Base-by-base conservation (phyloP, 768 basidiomycete genomes). In the Rhizopogon roseolus region DNA sequence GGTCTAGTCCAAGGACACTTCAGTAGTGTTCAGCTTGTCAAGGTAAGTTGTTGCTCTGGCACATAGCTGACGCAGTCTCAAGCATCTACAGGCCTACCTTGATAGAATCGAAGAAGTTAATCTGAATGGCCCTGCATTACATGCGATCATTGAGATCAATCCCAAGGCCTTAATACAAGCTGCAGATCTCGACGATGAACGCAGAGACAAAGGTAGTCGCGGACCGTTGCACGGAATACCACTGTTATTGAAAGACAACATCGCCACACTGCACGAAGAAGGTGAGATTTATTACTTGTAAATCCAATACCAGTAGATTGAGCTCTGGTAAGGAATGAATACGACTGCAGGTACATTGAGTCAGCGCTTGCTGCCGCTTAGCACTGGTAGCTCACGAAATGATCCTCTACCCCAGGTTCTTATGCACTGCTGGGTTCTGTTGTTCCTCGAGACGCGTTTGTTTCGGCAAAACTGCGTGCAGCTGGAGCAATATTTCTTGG, bases 21-120 rank as follows among this genome's bases (percentile, higher is more conserved):
- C 51, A 70, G 67, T 2, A 71, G 71, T 45, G 72, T 72, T 14
- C 68, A 73, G 48, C 62, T 73, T 17, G 69, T 73, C 14, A 68
- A 67, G 59, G 71, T 64, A 27, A 34, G 54, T 19, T 19, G 11
- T 14, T 19, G 2, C 25, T 5, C 36, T 2, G n/a, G 2, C 13
- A 32, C 29, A 46, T 4, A 34, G 13, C 13, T 9, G 11, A 46
- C 9, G 17, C 17, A 19, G n/a, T n/a, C 38, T 39, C 14, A 19
- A 19, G 19, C 45, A 22, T 7, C 19, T 3, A 13, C 17, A 86
- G 85, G 82, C 83, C 2, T 87, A 87, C 63, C 72, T 86, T 57
- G 78, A 79, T 9, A 75, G 86, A 2, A 86, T 86, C 25, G 80
- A 85, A 4, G 80, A 87, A 61, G 85, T 88, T n/a, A 86, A 87